Evolutionary conservation across 768 basidiomycete species (phyloP).

Genomic region (Chalciporus chontae): DNA sequence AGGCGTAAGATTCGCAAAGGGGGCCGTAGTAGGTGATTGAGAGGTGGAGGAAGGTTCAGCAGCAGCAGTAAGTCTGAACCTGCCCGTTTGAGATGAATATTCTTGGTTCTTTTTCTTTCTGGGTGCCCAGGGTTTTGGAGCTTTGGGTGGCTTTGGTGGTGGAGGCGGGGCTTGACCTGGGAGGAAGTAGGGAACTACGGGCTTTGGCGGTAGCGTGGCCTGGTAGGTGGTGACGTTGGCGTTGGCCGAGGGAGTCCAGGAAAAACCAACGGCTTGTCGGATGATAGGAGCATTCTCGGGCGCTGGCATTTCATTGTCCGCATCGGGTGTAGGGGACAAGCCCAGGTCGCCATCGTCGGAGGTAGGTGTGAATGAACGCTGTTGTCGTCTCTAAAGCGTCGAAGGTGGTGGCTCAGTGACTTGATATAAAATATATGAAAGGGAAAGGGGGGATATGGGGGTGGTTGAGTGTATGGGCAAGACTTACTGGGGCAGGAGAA

Average conservation of each 20-base stretch:
- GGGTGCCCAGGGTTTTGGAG: slow-evolving; percentile 23
- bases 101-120: slow-evolving; percentile 34
- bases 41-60: slow-evolving; percentile 25
- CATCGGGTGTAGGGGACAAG: slow-evolving; percentile 37
- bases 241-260: slow-evolving; percentile 30
- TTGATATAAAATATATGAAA: neutral
- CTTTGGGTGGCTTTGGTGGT: slow-evolving; percentile 22
- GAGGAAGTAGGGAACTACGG: slow-evolving; percentile 38
- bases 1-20: slow-evolving; percentile 35
- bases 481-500: slow-evolving; percentile 45
- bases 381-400: slow-evolving; percentile 37
- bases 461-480: neutral
- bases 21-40: slow-evolving; percentile 30
- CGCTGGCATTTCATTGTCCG: slow-evolving; percentile 43
- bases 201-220: slow-evolving; percentile 20
- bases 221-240: slow-evolving; percentile 31
- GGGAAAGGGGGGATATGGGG: neutral
- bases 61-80: slow-evolving; percentile 41
- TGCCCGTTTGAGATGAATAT: slow-evolving; percentile 44
- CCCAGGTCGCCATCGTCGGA: slow-evolving; percentile 48
- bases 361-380: slow-evolving; percentile 49
- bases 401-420: neutral
- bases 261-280: slow-evolving; percentile 57
- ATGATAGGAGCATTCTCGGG: slow-evolving; percentile 48
- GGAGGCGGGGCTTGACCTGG: slow-evolving; percentile 46